Conservation (phyloP, 441 rosid species). For the Eugenia klotzschiana region DNA sequence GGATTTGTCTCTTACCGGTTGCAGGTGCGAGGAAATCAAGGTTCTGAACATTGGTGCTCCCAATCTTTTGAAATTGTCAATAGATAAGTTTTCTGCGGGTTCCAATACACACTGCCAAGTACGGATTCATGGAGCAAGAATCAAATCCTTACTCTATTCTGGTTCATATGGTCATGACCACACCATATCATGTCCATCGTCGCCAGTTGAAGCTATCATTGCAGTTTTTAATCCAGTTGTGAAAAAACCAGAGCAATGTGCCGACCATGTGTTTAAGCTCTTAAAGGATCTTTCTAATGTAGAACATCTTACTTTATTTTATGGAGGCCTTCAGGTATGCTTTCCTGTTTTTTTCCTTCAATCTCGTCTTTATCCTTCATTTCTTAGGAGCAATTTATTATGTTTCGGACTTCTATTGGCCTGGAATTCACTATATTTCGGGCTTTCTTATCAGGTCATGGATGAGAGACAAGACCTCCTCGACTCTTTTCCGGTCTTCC, state of each 20-base stretch:
- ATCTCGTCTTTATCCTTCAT: not conserved
- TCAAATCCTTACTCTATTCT: not conserved
- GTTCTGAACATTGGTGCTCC: not conserved
- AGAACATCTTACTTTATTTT: not conserved
- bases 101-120: not conserved
- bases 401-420: not conserved
- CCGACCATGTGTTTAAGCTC: not conserved
- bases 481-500: not conserved
- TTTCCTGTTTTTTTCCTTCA: not conserved
- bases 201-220: not conserved
- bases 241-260: not conserved
- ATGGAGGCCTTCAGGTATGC: not conserved
- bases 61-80: not conserved
- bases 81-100: not conserved
- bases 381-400: not conserved
- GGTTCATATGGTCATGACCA: not conserved
- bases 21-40: not conserved
- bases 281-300: not conserved
- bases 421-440: not conserved
- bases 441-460: not conserved
- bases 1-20: not conserved
- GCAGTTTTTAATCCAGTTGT: accelerated
- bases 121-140: not conserved
- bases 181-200: not conserved
- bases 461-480: not conserved